Evolutionary conservation across 192 early-diverging fungal species (phyloP).

Genomic region (Entomortierella chlamydospora): DNA sequence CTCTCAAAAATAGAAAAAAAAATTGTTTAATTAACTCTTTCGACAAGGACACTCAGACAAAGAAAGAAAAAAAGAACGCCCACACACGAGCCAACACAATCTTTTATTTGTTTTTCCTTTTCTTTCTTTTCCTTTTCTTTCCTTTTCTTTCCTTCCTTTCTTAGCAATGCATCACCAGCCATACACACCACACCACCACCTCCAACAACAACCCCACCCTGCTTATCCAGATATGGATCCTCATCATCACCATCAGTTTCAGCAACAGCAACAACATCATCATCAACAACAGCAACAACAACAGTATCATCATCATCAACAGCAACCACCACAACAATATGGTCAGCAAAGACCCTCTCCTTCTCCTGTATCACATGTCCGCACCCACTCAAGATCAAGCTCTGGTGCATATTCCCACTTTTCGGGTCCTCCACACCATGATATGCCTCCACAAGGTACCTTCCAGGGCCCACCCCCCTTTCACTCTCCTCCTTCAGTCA

Average conservation of each 20-base stretch:
- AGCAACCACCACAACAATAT: conserved; percentile 8
- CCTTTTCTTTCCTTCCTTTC: conserved; percentile 1
- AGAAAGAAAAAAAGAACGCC: too few relatives aligned
- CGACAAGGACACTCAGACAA: too few relatives aligned
- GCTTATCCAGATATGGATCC: conserved; percentile 16
- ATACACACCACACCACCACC: conserved; percentile 7
- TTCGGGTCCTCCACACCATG: conserved; percentile 16
- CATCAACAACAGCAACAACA: too few relatives aligned
- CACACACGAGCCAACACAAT: too few relatives aligned
- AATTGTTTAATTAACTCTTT: too few relatives aligned
- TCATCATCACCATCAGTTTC: too few relatives aligned
- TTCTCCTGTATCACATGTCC: conserved; percentile 8
- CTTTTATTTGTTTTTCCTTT: too few relatives aligned
- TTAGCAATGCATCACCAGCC: conserved; percentile 16
- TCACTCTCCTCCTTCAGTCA: conserved; percentile 3
- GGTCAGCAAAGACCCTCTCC: too few relatives aligned
- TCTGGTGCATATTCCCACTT: conserved; percentile 21
- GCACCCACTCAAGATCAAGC: conserved; percentile 35
- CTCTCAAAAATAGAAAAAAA: too few relatives aligned
- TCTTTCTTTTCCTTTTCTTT: neutral
- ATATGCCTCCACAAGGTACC: neutral
- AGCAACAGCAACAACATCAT: too few relatives aligned
- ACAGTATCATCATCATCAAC: too few relatives aligned
- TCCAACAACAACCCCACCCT: conserved; percentile 12
- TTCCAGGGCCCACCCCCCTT: conserved; percentile 8